Percentiles rank a stretch among this genome's conserved stretches.
These are phyloP conservation scores for Rhizopogon vinicolor DNA, from an alignment of 768 basidiomycete species.

Conservation along the genomic window DNA sequence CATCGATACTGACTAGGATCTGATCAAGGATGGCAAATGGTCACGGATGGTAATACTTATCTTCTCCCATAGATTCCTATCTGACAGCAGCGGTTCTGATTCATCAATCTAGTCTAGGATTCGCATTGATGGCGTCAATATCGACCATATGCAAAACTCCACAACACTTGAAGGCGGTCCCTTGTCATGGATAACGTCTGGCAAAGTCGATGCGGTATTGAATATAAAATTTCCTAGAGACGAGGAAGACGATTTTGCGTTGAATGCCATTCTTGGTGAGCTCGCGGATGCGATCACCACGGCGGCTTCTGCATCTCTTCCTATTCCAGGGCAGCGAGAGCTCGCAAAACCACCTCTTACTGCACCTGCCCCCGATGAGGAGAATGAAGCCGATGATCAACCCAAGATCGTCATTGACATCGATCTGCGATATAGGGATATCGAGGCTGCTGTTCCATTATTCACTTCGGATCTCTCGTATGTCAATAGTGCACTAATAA, in stretches of 20 bases:
- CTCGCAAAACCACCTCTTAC: constrained; percentile 83
- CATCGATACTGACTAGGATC: constrained; percentile 84
- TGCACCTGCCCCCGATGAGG: constrained; percentile 51
- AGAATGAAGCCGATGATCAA: constrained; percentile 24
- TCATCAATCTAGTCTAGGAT: constrained; percentile 68
- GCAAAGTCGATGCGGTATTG: constrained; percentile 93
- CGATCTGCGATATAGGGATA: constrained; percentile 88
- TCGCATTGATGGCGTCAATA: constrained; percentile 93
- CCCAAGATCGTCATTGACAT: constrained; percentile 78
- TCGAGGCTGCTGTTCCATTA: constrained; percentile 93
- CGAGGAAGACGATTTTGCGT: constrained; percentile 59
- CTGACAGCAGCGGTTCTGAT: background rate
- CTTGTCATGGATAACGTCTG: constrained; percentile 96
- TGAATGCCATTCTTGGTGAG: constrained; percentile 84
- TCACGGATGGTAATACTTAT: constrained; percentile 72
- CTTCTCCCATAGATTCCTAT: background rate
- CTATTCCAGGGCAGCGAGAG: constrained; percentile 72
- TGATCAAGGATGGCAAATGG: constrained; percentile 81
- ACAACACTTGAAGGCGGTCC: constrained; percentile 75
- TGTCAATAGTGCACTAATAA: constrained; percentile 85
- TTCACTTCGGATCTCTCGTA: constrained; percentile 88
- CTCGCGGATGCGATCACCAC: constrained; percentile 86
- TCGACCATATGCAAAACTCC: constrained; percentile 90
- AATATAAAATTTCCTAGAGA: constrained; percentile 96
- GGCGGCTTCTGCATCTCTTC: constrained; percentile 42